Percentiles rank a stretch among this genome's conserved stretches.
phyloP scores from a whole-genome alignment of 495 filamentous ascomycete species.

The Xylaria sp. region DNA sequence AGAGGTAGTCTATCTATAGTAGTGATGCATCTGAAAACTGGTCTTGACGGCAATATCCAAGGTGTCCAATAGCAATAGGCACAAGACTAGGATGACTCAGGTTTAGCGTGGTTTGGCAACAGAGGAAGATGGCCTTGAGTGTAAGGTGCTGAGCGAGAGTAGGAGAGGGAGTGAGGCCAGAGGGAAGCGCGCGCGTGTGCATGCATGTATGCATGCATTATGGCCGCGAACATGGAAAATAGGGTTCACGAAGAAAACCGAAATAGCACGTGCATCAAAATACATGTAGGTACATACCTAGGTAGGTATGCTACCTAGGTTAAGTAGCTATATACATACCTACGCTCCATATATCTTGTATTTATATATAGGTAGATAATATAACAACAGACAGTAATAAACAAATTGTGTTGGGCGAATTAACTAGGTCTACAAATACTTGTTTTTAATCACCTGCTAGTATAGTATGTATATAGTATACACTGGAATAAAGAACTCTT shows the following conservation, averaged over 20 bases:
- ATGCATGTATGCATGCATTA: neutral
- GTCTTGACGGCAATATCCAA: neutral
- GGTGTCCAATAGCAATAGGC: conserved; percentile 11
- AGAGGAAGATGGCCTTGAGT: neutral
- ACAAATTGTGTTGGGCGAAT: conserved; percentile 8
- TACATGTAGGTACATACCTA: too few species aligned
- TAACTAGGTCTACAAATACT: neutral
- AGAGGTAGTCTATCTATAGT: too few species aligned
- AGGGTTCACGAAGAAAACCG: neutral
- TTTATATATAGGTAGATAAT: neutral
- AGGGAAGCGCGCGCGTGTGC: conserved; percentile 1
- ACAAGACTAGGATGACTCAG: conserved; percentile 6
- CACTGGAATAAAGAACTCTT: neutral
- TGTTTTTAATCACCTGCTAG: neutral
- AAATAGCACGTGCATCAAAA: neutral
- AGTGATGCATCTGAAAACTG: neutral
- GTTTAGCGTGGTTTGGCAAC: conserved; percentile 13
- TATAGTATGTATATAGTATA: neutral
- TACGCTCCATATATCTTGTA: too few species aligned
- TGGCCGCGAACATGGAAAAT: neutral
- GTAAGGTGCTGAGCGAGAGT: conserved; percentile 2
- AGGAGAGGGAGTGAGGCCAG: neutral
- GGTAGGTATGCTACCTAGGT: too few species aligned
- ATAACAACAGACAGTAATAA: conserved; percentile 5
- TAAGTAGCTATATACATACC: too few species aligned